Evolutionary conservation across 1,284 basidiomycete species (phyloP).

Genomic region (Fistulina hepatica): DNA sequence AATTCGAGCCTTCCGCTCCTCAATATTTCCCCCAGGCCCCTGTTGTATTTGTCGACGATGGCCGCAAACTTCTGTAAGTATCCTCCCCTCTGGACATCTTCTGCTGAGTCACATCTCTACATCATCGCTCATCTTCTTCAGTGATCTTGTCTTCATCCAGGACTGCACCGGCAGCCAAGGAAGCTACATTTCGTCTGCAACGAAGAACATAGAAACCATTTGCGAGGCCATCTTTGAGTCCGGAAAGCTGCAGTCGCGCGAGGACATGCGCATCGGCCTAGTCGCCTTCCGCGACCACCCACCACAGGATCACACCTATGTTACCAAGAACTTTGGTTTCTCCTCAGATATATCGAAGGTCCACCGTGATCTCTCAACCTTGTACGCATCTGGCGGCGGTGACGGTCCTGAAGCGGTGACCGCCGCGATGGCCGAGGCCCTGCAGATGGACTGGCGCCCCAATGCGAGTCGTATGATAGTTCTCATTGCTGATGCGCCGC

Average conservation of each 20-base stretch:
- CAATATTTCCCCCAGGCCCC: conserved; percentile 23
- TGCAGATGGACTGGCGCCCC: conserved; percentile 86
- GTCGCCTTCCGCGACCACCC: conserved; percentile 91
- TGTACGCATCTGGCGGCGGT: conserved; percentile 92
- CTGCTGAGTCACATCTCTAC: conserved; percentile 8
- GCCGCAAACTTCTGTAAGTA: conserved; percentile 68
- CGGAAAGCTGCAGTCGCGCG: conserved; percentile 74
- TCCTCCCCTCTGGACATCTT: conserved; percentile 6
- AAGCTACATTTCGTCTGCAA: conserved; percentile 81
- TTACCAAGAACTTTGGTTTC: conserved; percentile 91
- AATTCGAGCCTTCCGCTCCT: too few relatives aligned
- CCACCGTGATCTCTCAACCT: conserved; percentile 70
- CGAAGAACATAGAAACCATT: conserved; percentile 95
- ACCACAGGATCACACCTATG: conserved; percentile 89
- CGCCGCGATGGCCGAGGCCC: conserved; percentile 79
- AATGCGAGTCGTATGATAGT: conserved; percentile 92
- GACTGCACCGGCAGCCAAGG: conserved; percentile 88
- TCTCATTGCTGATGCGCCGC: conserved; percentile 94
- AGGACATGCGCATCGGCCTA: conserved; percentile 86
- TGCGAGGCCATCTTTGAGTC: conserved; percentile 95
- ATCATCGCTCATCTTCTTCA: conserved; percentile 27
- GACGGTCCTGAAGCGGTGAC: conserved; percentile 99
- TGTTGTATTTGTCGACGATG: conserved; percentile 21
- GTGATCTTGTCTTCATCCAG: conserved; percentile 82
- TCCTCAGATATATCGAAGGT: conserved; percentile 84